Evolutionary conservation across 139 green algal genomes (phyloP).

Genomic region (Nannochloris sp.): DNA sequence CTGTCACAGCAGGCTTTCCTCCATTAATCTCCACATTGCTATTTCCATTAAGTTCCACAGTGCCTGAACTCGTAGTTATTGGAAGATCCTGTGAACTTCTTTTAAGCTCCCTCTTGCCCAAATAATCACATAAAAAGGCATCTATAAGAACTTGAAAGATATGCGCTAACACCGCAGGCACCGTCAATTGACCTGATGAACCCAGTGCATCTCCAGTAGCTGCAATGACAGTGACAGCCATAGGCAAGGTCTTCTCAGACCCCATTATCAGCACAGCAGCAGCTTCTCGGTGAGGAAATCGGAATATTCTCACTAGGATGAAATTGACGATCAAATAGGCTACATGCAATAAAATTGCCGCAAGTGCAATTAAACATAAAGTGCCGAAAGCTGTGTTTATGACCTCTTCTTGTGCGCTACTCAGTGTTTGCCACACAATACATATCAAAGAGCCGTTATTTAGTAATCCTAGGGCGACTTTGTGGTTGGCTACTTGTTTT

Average conservation of each 20-base stretch:
- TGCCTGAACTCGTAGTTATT: too few species aligned
- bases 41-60: too few species aligned
- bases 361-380: constrained; percentile 48
- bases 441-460: constrained; percentile 16
- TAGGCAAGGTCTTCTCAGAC: constrained; percentile 50
- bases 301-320: not conserved
- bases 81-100: too few species aligned
- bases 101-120: not conserved
- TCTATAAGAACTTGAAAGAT: constrained; percentile 27
- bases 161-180: constrained; percentile 52
- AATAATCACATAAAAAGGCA: not conserved
- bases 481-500: not conserved
- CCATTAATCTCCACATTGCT: too few species aligned
- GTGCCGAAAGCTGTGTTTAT: constrained; percentile 32
- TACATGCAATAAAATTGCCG: constrained; percentile 38
- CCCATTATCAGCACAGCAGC: constrained; percentile 40
- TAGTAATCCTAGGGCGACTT: not conserved
- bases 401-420: constrained; percentile 23
- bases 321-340: constrained; percentile 46
- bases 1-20: too few species aligned
- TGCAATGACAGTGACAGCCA: constrained; percentile 39
- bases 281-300: constrained; percentile 26
- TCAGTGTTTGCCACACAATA: constrained; percentile 61
- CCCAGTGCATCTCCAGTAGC: constrained; percentile 29
- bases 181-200: constrained; percentile 36